Evolutionary conservation across 345 rosid species (phyloP), one percentile per base, ranked within the genome.

Genomic region (Conringia planisiliqua): DNA sequence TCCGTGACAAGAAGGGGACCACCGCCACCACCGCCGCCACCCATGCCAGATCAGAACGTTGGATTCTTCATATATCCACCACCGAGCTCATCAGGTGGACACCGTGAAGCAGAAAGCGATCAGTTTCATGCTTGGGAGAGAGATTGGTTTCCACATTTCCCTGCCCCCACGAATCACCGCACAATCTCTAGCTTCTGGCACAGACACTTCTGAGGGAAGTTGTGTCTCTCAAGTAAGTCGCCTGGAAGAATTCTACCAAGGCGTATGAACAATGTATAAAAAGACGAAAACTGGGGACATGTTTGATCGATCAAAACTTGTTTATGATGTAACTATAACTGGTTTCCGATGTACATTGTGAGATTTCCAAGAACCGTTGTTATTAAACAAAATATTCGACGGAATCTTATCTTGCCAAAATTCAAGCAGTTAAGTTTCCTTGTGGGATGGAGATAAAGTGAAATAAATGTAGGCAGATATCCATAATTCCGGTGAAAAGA

Each of bases 51-150:
- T 38, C 87, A 80, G 30, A 72, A 66, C 55, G 73, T 83, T 17
- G 85, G 84, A 72, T 84, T 84, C 82, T 81, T 77, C 55, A 4
- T 85, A 29, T 71, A 82, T 71, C 93, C 89, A 62, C 86, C 79
- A 12, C 71, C 80, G 6, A 73, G 73, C 77, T 74, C 89, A 68
- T 65, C 85, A 8, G 80, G 77, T 59, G 84, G 79, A 58, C 79
- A 47, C 60, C 88, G 20, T 6, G 90, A 85, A 76, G 78, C 70
- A 61, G 86, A 83, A 59, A 73, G 52, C 1, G 71, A 66, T 73
- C 81, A 32, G 3, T 59, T 73, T 62, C 80, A 62, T 64, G 70
- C 40, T 18, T 76, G 83, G 87, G 82, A 78, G 66, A 80, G 84
- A 67, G 82, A 78, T 40, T 70, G 73, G 62, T 82, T 76, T 36